Conservation (phyloP, 176 grass and related monocot genomes). For the Oryza nivara region DNA sequence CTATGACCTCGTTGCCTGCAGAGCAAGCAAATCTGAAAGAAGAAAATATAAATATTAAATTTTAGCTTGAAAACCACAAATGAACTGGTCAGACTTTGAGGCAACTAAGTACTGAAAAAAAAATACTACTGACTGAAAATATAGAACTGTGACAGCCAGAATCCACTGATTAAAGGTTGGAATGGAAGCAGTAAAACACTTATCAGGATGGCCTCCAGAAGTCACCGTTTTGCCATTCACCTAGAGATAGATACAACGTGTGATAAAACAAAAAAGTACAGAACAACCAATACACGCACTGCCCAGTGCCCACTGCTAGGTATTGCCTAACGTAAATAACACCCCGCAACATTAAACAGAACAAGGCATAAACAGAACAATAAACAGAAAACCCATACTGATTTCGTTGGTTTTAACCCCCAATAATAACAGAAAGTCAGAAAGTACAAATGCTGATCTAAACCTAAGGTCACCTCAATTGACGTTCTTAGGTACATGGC, state of each 20-base stretch:
- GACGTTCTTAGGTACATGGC: not conserved
- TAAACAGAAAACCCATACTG: not conserved
- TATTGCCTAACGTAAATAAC: not conserved
- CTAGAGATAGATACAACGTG: not conserved
- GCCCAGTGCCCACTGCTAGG: too few species aligned
- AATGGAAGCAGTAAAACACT: not conserved
- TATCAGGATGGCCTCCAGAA: not conserved
- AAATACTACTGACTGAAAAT: not conserved
- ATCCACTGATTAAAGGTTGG: not conserved
- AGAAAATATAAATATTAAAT: not conserved
- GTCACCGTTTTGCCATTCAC: not conserved
- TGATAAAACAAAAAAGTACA: not conserved
- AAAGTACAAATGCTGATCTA: not conserved
- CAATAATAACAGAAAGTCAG: not conserved
- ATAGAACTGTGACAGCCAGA: not conserved
- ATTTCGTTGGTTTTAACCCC: not conserved
- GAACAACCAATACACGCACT: not conserved
- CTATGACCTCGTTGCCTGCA: constrained; percentile 85
- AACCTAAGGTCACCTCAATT: constrained; percentile 1
- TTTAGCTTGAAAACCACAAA: not conserved
- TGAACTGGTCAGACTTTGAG: constrained; percentile 2
- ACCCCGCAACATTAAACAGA: not conserved
- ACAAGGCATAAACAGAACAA: too few species aligned
- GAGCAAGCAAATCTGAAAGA: constrained; percentile 81
- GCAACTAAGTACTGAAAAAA: not conserved